These are phyloP conservation scores for Trichophyton equinum DNA, from an alignment of 2,329 filamentous ascomycete genomes.

Conservation along the genomic window DNA sequence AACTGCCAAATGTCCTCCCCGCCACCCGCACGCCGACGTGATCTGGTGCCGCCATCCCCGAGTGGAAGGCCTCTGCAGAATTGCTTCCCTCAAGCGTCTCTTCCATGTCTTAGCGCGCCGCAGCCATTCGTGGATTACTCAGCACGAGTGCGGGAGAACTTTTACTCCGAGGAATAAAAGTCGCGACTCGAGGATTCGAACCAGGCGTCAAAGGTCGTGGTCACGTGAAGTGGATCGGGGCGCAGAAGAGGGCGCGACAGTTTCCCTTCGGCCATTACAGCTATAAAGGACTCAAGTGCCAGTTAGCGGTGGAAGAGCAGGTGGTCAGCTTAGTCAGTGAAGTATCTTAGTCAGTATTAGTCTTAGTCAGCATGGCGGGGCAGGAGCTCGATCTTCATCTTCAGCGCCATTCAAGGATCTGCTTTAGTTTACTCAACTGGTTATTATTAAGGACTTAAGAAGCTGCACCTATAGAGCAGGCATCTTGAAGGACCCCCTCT, in stretches of 20 bases:
- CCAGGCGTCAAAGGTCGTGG: conserved; percentile 32
- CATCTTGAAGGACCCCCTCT: too few species aligned
- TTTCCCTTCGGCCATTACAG: conserved; percentile 13
- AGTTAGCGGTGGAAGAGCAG: not conserved
- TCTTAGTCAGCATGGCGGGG: too few species aligned
- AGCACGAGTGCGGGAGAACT: conserved; percentile 35
- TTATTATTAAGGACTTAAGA: too few species aligned
- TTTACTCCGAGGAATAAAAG: conserved; percentile 4
- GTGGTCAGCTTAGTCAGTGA: too few species aligned
- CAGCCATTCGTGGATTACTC: conserved; percentile 44
- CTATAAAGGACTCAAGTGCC: not conserved
- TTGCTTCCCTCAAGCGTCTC: conserved; percentile 46
- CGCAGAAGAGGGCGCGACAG: not conserved
- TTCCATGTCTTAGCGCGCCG: conserved; percentile 42
- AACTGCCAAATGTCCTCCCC: not conserved
- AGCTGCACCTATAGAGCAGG: too few species aligned
- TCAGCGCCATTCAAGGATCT: too few species aligned
- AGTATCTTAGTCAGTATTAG: too few species aligned
- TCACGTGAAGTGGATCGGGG: conserved; percentile 1
- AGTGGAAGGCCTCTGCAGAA: conserved; percentile 46
- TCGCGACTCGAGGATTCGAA: conserved; percentile 43
- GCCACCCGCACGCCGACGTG: conserved; percentile 28
- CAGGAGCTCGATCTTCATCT: too few species aligned
- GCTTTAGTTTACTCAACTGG: too few species aligned
- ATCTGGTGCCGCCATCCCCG: conserved; percentile 43